A percentile compares a stretch with the other conserved stretches of the same genome.
Conservation (phyloP, 768 basidiomycete genomes). For the Candolleomyces eurysporus region DNA sequence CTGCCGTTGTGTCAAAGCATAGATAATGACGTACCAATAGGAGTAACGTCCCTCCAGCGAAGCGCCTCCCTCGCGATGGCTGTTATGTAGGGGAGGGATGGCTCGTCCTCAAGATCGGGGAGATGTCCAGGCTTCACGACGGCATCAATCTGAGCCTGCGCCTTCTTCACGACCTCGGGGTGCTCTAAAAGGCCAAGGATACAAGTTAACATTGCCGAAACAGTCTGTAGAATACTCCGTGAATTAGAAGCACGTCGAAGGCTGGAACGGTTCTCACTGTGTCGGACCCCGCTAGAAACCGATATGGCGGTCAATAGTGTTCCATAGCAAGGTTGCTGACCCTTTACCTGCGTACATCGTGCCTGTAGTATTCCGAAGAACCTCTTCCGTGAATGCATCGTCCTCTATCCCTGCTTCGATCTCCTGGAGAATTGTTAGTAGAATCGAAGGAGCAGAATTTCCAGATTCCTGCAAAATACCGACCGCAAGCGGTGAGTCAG, state of each 20-base stretch:
- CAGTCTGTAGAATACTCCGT: slow-evolving; percentile 15
- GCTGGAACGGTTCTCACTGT: neutral
- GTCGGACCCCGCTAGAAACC: neutral
- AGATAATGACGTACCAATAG: slow-evolving; percentile 14
- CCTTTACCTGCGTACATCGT: no score
- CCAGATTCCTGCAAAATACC: no score
- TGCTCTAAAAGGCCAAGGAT: slow-evolving; percentile 28
- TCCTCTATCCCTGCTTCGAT: no score
- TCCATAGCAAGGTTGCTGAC: no score
- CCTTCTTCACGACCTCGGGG: slow-evolving; percentile 28
- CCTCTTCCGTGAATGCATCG: no score
- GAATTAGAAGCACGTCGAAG: neutral
- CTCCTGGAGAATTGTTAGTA: no score
- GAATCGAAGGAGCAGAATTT: no score
- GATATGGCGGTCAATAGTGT: neutral
- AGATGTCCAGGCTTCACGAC: slow-evolving; percentile 27
- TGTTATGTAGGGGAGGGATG: slow-evolving; percentile 26
- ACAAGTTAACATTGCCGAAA: slow-evolving; percentile 26
- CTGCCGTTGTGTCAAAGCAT: neutral
- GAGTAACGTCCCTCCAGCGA: slow-evolving; percentile 24
- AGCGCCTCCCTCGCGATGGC: slow-evolving; percentile 28
- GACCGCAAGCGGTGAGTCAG: no score
- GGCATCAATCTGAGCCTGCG: slow-evolving; percentile 32
- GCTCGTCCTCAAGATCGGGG: slow-evolving; percentile 28
- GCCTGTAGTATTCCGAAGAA: no score